phyloP scores from a whole-genome alignment of 305 asterid genomes.

The Fraxinus angustifolia region DNA sequence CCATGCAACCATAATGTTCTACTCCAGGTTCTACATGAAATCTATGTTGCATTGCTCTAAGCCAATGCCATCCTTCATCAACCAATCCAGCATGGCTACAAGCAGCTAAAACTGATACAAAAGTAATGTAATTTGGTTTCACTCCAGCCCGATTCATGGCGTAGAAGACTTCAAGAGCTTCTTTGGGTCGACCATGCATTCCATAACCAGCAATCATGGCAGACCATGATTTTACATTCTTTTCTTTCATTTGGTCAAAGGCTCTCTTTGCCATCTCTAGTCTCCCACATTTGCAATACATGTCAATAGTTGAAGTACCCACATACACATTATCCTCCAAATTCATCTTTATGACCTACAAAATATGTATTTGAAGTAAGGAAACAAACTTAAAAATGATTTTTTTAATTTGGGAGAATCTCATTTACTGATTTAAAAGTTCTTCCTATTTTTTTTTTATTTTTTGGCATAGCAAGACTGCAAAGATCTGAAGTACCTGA shows the following conservation, averaged over 20 bases:
- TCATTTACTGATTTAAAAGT: background rate
- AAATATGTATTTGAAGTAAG: background rate
- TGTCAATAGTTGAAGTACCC: conserved; percentile 74
- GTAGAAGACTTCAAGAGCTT: conserved; percentile 65
- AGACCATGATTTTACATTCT: conserved; percentile 82
- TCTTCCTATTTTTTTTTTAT: background rate
- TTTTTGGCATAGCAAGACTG: background rate
- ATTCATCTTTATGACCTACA: conserved; percentile 61
- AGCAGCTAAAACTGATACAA: conserved; percentile 77
- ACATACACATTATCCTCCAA: conserved; percentile 62
- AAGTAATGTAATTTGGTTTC: conserved; percentile 66
- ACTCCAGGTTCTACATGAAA: conserved; percentile 55
- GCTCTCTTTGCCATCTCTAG: conserved; percentile 54
- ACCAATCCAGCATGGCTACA: conserved; percentile 87
- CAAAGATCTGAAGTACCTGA: conserved; percentile 47
- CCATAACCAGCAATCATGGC: conserved; percentile 92
- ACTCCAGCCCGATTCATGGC: conserved; percentile 59
- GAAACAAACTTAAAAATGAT: background rate
- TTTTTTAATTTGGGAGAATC: background rate
- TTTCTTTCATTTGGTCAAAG: conserved; percentile 57
- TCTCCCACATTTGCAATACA: conserved; percentile 88
- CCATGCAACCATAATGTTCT: conserved; percentile 89
- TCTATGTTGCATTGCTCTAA: conserved; percentile 66
- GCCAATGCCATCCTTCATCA: conserved; percentile 94
- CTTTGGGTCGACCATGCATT: conserved; percentile 77